phyloP scores from a whole-genome alignment of 2,329 filamentous ascomycete species.

The Xylariaceae sp. region DNA sequence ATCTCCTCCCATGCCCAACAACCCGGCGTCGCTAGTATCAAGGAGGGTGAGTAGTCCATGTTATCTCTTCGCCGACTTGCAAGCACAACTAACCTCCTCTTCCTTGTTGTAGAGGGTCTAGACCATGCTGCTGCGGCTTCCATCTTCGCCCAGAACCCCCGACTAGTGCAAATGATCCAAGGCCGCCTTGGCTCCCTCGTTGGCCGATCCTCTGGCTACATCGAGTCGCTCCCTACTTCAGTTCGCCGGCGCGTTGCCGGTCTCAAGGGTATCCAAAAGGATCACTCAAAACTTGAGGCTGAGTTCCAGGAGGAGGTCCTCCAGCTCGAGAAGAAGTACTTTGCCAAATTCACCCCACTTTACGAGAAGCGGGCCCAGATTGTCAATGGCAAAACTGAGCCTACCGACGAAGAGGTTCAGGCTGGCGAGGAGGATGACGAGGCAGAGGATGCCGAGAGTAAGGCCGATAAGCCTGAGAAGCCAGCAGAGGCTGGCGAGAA shows the following conservation, averaged over 20 bases:
- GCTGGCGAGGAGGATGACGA: constrained; percentile 84
- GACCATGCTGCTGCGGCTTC: constrained; percentile 87
- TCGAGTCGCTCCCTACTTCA: constrained; percentile 88
- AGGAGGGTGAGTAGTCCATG: constrained; percentile 75
- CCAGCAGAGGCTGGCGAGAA: constrained; percentile 57
- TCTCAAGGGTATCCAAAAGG: constrained; percentile 97
- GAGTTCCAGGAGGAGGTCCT: constrained; percentile 99
- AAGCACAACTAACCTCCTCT: constrained; percentile 32
- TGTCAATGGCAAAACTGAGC: constrained; percentile 85
- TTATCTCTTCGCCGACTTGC: constrained; percentile 1
- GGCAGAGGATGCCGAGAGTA: constrained; percentile 59
- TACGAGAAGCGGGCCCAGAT: constrained; percentile 95
- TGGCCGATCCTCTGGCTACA: constrained; percentile 94
- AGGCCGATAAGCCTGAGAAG: constrained; percentile 62
- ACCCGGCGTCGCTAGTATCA: constrained; percentile 92
- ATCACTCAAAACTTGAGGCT: constrained; percentile 97
- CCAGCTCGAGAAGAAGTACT: constrained; percentile 99
- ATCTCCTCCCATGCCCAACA: constrained; percentile 98
- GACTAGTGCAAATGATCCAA: constrained; percentile 96
- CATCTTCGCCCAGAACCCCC: constrained; percentile 94
- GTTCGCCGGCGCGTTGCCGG: constrained; percentile 94
- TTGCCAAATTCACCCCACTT: constrained; percentile 96
- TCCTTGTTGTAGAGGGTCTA: constrained; percentile 74
- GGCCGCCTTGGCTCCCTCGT: constrained; percentile 92
- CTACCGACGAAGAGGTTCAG: constrained; percentile 84